Evolutionary conservation across 140 eudicot genomes (phyloP).

Genomic region (Erigeron philadelphicus): DNA sequence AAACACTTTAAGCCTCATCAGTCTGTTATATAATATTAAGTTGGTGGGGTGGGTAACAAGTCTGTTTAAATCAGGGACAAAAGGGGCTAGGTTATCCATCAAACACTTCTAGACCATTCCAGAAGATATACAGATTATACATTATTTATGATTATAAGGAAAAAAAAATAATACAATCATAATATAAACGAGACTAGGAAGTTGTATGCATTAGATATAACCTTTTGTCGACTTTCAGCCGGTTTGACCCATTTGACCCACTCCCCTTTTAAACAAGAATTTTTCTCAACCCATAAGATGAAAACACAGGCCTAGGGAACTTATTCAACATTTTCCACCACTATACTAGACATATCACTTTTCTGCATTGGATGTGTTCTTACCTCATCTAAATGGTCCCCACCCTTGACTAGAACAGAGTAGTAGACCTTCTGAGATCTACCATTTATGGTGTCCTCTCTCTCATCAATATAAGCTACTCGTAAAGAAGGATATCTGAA

Average conservation of each 20-base stretch:
- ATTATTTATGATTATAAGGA: neutral
- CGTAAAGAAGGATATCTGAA: conserved; percentile 92
- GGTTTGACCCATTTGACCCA: neutral
- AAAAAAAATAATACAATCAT: neutral
- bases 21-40: conserved; percentile 3
- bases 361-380: neutral
- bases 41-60: neutral
- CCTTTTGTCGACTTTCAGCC: neutral
- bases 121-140: neutral
- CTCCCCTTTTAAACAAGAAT: neutral
- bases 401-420: conserved; percentile 98
- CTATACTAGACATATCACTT: neutral
- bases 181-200: neutral
- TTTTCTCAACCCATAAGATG: neutral
- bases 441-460: conserved; percentile 57
- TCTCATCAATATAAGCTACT: conserved; percentile 90
- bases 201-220: neutral
- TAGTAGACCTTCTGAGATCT: conserved; percentile 73
- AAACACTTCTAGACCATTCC: neutral
- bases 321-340: conserved; percentile 2
- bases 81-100: neutral
- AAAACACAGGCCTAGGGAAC: neutral
- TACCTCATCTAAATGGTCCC: conserved; percentile 86
- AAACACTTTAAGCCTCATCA: neutral
- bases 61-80: neutral